phyloP scores from a whole-genome alignment of 805 yeast genomes.

The Ogataea thermomethanolica region DNA sequence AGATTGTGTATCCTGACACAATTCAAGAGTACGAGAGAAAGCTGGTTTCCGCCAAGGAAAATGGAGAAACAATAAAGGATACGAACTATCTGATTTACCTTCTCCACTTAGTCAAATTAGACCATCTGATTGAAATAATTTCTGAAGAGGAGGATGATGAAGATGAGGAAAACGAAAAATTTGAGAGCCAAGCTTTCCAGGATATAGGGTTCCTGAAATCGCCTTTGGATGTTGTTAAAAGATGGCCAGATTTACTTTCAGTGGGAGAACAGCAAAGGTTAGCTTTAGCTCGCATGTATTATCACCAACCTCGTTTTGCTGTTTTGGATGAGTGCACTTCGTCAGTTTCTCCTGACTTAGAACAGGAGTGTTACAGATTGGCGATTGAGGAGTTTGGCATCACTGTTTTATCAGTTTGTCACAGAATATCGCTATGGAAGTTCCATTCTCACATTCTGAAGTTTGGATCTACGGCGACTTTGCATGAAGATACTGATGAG shows the following conservation, averaged over 20 bases:
- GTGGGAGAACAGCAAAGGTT: conserved; percentile 91
- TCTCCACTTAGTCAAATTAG: conserved; percentile 54
- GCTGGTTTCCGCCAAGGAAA: conserved; percentile 35
- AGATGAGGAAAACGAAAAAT: conserved; percentile 1
- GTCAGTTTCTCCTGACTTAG: conserved; percentile 88
- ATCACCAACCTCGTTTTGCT: conserved; percentile 90
- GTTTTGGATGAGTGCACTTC: conserved; percentile 95
- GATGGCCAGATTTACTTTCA: conserved; percentile 87
- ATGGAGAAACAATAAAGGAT: conserved; percentile 29
- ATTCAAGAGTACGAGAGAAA: conserved; percentile 47
- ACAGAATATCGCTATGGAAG: conserved; percentile 88
- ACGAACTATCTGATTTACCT: conserved; percentile 52
- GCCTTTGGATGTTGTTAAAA: conserved; percentile 65
- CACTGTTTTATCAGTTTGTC: conserved; percentile 86
- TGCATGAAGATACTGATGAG: conserved; percentile 6
- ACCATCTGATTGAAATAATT: conserved; percentile 46
- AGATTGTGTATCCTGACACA: conserved; percentile 83
- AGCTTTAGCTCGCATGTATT: conserved; percentile 90
- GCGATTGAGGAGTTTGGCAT: conserved; percentile 72
- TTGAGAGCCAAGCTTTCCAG: too few relatives aligned
- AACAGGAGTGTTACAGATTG: conserved; percentile 79
- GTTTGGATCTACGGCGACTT: conserved; percentile 36
- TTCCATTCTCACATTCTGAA: conserved; percentile 80
- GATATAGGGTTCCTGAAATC: conserved; percentile 15
- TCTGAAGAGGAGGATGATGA: conserved; percentile 23